phyloP scores from a whole-genome alignment of 495 filamentous ascomycete species.

The Penicillium tannophilum region DNA sequence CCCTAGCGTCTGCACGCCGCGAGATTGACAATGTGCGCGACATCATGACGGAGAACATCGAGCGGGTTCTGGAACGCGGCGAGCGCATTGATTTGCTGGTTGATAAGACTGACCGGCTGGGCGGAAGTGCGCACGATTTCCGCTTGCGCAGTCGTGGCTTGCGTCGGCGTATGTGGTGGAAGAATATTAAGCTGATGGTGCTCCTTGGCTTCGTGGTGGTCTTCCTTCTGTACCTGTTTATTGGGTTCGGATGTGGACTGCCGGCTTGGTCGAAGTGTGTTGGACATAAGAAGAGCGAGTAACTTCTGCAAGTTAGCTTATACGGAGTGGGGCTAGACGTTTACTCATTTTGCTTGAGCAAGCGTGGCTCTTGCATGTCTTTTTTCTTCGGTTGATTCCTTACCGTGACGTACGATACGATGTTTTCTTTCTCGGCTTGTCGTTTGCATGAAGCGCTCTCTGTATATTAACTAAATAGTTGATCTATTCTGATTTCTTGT shows the following conservation, averaged over 20 bases:
- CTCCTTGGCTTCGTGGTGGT: constrained; percentile 78
- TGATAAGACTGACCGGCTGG: constrained; percentile 93
- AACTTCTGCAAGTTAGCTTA: neutral
- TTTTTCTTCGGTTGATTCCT: neutral
- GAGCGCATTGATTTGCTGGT: constrained; percentile 95
- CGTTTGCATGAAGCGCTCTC: neutral
- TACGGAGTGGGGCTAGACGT: neutral
- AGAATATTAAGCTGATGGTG: constrained; percentile 94
- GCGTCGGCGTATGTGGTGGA: constrained; percentile 98
- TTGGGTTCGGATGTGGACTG: constrained; percentile 74
- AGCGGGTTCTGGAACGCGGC: constrained; percentile 89
- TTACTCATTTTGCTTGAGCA: neutral
- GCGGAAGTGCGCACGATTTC: constrained; percentile 85
- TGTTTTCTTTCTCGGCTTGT: neutral
- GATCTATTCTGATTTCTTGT: neutral
- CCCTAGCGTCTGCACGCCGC: constrained; percentile 74
- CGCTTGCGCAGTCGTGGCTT: constrained; percentile 79
- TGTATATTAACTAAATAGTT: neutral
- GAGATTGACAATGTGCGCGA: constrained; percentile 93
- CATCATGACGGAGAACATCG: constrained; percentile 99
- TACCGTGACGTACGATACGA: neutral
- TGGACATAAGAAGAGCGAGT: constrained; percentile 25
- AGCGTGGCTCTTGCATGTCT: neutral
- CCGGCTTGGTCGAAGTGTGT: constrained; percentile 60
- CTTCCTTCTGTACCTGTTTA: constrained; percentile 79